phyloP scores from a whole-genome alignment of 352 stramenopile species.

The Globisporangium lucens region DNA sequence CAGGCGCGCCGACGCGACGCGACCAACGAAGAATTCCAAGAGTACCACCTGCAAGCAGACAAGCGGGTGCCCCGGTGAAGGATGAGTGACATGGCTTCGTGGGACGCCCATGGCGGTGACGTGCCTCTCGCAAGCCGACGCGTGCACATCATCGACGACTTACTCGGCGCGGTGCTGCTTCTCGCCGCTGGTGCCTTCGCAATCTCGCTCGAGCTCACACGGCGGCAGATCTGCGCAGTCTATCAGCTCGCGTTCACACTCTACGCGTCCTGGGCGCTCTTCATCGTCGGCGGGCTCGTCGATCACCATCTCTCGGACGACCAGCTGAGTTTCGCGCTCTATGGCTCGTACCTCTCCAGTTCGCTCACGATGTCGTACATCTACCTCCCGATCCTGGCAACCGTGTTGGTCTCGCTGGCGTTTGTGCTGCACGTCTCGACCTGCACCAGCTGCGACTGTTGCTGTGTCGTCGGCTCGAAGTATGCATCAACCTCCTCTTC shows the following conservation, averaged over 20 bases:
- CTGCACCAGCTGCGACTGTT: conserved; percentile 62
- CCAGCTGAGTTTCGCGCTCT: conserved; percentile 67
- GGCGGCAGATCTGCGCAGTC: conserved; percentile 58
- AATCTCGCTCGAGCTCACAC: conserved; percentile 65
- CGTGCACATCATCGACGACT: conserved; percentile 73
- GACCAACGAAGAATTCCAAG: conserved; percentile 2
- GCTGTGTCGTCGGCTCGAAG: conserved; percentile 41
- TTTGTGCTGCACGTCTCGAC: conserved; percentile 46
- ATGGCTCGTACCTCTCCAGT: conserved; percentile 50
- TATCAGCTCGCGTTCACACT: conserved; percentile 73
- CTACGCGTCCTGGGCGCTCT: conserved; percentile 40
- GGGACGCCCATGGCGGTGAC: conserved; percentile 17
- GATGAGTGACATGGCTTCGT: conserved; percentile 13
- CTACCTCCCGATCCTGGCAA: conserved; percentile 48
- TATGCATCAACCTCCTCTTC: not conserved
- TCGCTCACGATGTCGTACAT: conserved; percentile 42
- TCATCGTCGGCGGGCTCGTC: conserved; percentile 66
- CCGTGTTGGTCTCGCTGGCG: conserved; percentile 31
- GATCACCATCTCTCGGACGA: conserved; percentile 73
- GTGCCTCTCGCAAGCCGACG: conserved; percentile 27
- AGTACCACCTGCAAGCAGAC: not conserved
- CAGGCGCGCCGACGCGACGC: not conserved
- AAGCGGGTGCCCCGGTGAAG: not conserved
- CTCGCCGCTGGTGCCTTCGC: conserved; percentile 44
- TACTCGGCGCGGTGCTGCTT: conserved; percentile 63